Percentiles rank a stretch among this genome's conserved stretches.
Evolutionary conservation across 2,329 filamentous ascomycete genomes (phyloP).

Genomic region (Monosporascus cannonballus): DNA sequence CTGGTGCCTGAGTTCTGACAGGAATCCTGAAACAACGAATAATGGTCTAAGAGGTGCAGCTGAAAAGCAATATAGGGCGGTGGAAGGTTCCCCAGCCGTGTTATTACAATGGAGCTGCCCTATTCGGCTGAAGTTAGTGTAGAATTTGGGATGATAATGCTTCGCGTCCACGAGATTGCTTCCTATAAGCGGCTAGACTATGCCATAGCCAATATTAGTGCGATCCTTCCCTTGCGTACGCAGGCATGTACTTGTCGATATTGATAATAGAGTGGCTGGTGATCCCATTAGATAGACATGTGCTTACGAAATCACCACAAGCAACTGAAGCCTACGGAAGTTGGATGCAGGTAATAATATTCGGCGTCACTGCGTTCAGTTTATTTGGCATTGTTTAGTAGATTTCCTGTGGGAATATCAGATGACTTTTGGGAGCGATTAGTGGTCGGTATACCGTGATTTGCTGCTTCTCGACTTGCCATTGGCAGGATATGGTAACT

Average conservation of each 20-base stretch:
- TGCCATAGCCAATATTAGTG: neutral
- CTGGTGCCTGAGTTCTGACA: neutral
- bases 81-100: neutral
- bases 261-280: too few species aligned
- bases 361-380: too few species aligned
- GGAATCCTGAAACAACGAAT: neutral
- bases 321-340: neutral
- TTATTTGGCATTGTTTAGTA: too few species aligned
- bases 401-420: too few species aligned
- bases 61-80: constrained; percentile 8
- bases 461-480: too few species aligned
- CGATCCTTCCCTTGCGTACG: neutral
- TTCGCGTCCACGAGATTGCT: neutral
- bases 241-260: neutral
- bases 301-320: neutral
- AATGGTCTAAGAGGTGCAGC: constrained; percentile 9
- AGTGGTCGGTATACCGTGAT: too few species aligned
- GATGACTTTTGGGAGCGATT: too few species aligned
- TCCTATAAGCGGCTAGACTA: neutral
- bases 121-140: constrained; percentile 1
- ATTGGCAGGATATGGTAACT: neutral
- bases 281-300: neutral
- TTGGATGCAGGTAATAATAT: too few species aligned
- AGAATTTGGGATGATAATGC: constrained; percentile 2
- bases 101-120: constrained; percentile 4